Evolutionary conservation across 2,329 filamentous ascomycete species (phyloP).

Genomic region (Diaporthe citriasiana): DNA sequence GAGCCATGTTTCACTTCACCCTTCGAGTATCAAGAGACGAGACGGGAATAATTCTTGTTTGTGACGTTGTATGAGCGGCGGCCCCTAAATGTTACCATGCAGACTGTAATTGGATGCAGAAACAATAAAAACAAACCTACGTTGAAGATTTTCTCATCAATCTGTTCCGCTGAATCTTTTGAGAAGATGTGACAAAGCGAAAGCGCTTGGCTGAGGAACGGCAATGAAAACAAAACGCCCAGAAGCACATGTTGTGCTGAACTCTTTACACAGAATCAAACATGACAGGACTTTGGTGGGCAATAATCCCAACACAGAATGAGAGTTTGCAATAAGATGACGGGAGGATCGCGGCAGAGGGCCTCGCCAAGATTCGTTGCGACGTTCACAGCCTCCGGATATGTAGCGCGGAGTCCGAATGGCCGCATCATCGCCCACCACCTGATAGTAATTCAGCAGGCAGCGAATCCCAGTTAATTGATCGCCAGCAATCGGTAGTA

Average conservation of each 20-base stretch:
- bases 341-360: not conserved
- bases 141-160: too few species aligned
- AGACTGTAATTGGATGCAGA: too few species aligned
- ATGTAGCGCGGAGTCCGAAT: not conserved
- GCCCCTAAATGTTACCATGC: too few species aligned
- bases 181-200: too few species aligned
- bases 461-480: not conserved
- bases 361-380: not conserved
- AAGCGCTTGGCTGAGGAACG: not conserved
- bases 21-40: too few species aligned
- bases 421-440: not conserved
- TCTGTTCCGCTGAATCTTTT: too few species aligned
- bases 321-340: not conserved
- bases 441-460: not conserved
- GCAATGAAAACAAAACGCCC: not conserved
- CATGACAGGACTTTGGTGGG: not conserved
- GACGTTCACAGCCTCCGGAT: not conserved
- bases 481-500: not conserved
- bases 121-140: too few species aligned
- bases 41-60: too few species aligned
- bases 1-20: too few species aligned
- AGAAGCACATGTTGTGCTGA: not conserved
- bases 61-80: too few species aligned
- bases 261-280: too few species aligned
- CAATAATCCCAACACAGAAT: too few species aligned